Percentiles rank a stretch among this genome's conserved stretches.
phyloP scores from a whole-genome alignment of 23 red algal genomes.

The Gracilaria gracilis region DNA sequence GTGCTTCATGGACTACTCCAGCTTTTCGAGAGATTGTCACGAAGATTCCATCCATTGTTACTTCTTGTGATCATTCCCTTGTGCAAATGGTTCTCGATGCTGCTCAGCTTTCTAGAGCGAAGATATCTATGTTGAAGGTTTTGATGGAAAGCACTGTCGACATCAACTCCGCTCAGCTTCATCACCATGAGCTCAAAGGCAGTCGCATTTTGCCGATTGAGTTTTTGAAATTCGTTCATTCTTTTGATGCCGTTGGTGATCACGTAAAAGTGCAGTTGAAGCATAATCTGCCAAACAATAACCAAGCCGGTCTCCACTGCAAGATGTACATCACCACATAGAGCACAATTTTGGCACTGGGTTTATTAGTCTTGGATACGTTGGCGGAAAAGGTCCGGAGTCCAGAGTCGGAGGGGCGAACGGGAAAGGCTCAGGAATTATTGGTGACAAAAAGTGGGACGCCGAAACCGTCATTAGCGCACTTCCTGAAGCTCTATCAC shows the following conservation, averaged over 20 bases:
- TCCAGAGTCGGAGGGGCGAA: constrained; percentile 61
- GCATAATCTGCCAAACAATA: background rate
- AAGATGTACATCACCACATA: background rate
- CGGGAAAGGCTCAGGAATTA: constrained; percentile 52
- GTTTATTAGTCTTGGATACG: constrained; percentile 66
- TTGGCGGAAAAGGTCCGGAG: constrained; percentile 15
- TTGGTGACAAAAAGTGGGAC: constrained; percentile 68
- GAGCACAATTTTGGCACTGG: background rate
- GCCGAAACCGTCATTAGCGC: constrained; percentile 49
- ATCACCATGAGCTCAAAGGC: background rate
- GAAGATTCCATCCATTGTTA: constrained; percentile 23
- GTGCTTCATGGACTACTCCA: constrained; percentile 51
- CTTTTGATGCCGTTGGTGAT: background rate
- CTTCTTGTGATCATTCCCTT: constrained; percentile 24
- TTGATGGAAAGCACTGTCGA: constrained; percentile 26
- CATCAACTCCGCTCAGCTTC: background rate
- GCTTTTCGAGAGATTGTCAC: constrained; percentile 58
- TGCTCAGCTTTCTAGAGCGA: background rate
- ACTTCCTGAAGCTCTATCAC: background rate
- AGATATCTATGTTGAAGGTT: constrained; percentile 46
- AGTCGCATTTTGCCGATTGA: constrained; percentile 13
- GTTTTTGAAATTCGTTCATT: constrained; percentile 1
- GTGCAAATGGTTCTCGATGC: background rate
- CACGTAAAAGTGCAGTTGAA: background rate
- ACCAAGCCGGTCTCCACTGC: background rate